Conservation (phyloP, 441 rosid genomes). For the Eutrema salsugineum region DNA sequence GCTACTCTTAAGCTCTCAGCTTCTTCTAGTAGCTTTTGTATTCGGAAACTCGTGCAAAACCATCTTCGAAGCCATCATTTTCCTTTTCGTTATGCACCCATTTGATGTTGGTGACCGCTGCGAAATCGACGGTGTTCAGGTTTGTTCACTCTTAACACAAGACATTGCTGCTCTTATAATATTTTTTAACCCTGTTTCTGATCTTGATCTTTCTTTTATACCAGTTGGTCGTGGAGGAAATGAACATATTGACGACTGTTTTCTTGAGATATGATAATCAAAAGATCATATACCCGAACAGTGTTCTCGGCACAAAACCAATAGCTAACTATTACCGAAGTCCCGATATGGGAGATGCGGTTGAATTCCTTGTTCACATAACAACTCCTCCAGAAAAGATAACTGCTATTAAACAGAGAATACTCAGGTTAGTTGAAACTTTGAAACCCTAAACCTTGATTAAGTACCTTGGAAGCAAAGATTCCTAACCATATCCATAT, state of each 20-base stretch:
- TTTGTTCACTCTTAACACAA: conserved; percentile 11
- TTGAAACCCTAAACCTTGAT: neutral
- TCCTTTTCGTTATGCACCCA: conserved; percentile 71
- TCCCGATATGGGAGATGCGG: conserved; percentile 69
- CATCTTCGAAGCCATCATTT: conserved; percentile 62
- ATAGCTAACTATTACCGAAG: conserved; percentile 61
- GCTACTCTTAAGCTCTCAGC: conserved; percentile 59
- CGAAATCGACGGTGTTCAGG: conserved; percentile 70
- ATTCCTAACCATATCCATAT: neutral
- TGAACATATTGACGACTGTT: conserved; percentile 65
- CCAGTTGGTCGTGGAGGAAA: conserved; percentile 73
- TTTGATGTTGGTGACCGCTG: conserved; percentile 77
- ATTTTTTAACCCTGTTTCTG: neutral
- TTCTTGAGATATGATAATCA: conserved; percentile 60
- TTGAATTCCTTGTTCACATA: conserved; percentile 59
- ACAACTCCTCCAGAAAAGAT: conserved; percentile 66
- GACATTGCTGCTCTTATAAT: neutral
- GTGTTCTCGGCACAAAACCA: conserved; percentile 58
- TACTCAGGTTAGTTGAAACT: conserved; percentile 38
- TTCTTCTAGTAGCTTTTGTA: conserved; percentile 52
- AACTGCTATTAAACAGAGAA: conserved; percentile 50
- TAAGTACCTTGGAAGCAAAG: conserved; percentile 2
- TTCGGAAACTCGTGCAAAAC: conserved; percentile 77
- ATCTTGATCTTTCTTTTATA: neutral
- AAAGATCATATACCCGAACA: conserved; percentile 54